These are phyloP conservation scores for Coemansia sp. DNA, from an alignment of 192 early-diverging fungal species.

Conservation along the genomic window DNA sequence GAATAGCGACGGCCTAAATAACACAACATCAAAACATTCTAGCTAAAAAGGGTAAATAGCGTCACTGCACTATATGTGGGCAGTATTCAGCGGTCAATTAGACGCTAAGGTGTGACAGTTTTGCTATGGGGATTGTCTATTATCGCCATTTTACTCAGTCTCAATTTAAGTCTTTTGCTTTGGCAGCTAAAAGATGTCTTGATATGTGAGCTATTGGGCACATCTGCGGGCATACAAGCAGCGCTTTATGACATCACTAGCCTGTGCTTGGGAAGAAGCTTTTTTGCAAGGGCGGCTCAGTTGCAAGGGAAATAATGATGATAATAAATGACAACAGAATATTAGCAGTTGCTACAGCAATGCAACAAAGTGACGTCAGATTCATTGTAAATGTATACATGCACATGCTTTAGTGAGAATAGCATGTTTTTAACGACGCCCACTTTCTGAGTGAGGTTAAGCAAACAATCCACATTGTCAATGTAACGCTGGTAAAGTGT, in stretches of 20 bases:
- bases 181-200: background rate
- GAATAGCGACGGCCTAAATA: too few species aligned
- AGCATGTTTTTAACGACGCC: background rate
- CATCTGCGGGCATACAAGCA: background rate
- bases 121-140: background rate
- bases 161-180: background rate
- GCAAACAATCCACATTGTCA: background rate
- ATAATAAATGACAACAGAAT: background rate
- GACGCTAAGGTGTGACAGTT: too few species aligned
- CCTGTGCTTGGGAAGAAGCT: background rate
- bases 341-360: background rate
- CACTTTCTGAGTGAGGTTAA: background rate
- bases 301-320: background rate
- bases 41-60: too few species aligned
- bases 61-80: too few species aligned
- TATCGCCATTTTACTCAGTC: background rate
- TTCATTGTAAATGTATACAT: background rate
- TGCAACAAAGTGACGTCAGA: background rate
- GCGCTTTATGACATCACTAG: background rate
- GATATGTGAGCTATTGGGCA: slow-evolving; percentile 2
- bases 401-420: background rate
- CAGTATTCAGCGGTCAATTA: too few species aligned
- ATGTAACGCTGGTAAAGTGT: background rate
- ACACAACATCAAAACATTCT: too few species aligned
- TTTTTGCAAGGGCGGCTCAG: background rate